phyloP scores from a whole-genome alignment of 2,329 filamentous ascomycete genomes.

The Coniochaeta hoffmannii region DNA sequence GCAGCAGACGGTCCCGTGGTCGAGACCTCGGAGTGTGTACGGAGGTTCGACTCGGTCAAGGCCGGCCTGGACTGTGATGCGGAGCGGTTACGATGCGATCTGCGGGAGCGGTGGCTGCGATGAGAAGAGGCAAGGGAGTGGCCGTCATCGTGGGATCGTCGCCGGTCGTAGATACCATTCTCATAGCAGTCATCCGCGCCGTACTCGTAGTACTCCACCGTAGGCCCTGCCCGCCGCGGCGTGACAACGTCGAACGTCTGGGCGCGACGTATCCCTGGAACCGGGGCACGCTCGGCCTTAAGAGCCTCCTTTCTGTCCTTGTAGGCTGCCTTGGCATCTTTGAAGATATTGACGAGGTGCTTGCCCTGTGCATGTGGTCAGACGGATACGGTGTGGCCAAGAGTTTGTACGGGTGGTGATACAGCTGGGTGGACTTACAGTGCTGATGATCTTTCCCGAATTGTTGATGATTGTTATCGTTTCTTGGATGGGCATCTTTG shows the following conservation, averaged over 20 bases:
- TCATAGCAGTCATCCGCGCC: slow-evolving; percentile 16
- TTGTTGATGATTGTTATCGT: slow-evolving; percentile 86
- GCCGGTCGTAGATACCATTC: slow-evolving; percentile 18
- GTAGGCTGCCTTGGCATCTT: slow-evolving; percentile 84
- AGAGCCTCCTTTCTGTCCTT: slow-evolving; percentile 80
- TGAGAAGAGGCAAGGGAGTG: slow-evolving; percentile 23
- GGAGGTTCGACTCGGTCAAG: slow-evolving; percentile 46
- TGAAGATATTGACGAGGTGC: slow-evolving; percentile 83
- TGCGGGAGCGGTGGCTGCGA: slow-evolving; percentile 30
- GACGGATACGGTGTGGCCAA: slow-evolving; percentile 3
- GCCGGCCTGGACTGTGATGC: slow-evolving; percentile 26
- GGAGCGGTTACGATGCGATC: slow-evolving; percentile 25
- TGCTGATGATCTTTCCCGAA: slow-evolving; percentile 85
- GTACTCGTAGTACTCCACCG: slow-evolving; percentile 18
- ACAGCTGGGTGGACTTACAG: slow-evolving; percentile 57
- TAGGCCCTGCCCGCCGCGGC: slow-evolving; percentile 10
- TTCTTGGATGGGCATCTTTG: slow-evolving; percentile 45
- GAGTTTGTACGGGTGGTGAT: neutral
- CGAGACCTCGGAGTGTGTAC: slow-evolving; percentile 45
- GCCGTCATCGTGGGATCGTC: slow-evolving; percentile 17
- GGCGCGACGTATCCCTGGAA: slow-evolving; percentile 43
- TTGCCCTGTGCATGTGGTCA: slow-evolving; percentile 56
- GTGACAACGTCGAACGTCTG: slow-evolving; percentile 42
- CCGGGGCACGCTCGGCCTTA: slow-evolving; percentile 49
- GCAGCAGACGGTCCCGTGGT: slow-evolving; percentile 36